Conservation (phyloP, 2,329 filamentous ascomycete genomes). For the Blastomyces silverae region DNA sequence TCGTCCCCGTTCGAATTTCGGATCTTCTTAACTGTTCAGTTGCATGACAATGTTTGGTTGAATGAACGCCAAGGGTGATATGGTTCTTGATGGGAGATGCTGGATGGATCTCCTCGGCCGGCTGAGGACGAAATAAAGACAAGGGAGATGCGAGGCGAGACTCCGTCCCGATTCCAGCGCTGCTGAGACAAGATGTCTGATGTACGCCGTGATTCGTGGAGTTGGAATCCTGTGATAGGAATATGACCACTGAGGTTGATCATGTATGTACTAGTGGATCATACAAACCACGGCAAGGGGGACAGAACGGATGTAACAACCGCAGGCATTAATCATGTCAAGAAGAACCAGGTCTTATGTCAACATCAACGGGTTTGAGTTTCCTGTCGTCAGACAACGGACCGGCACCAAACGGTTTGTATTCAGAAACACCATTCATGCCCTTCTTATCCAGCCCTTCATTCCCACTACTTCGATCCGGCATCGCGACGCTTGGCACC, state of each 20-base stretch:
- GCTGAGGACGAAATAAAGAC: neutral
- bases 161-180: neutral
- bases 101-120: neutral
- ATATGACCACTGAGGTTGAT: neutral
- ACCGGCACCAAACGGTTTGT: neutral
- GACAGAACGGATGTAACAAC: neutral
- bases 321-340: neutral
- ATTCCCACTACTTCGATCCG: neutral
- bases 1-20: neutral
- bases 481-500: neutral
- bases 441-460: neutral
- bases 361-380: neutral
- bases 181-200: neutral
- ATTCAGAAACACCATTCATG: conserved; percentile 1
- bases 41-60: neutral
- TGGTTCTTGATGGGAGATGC: neutral
- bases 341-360: neutral
- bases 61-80: neutral
- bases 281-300: neutral
- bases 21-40: neutral
- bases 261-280: neutral
- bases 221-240: neutral
- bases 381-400: neutral
- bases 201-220: neutral
- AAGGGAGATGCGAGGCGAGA: neutral